Evolutionary conservation across 2,329 filamentous ascomycete species (phyloP).

Genomic region (Alternaria longipes): DNA sequence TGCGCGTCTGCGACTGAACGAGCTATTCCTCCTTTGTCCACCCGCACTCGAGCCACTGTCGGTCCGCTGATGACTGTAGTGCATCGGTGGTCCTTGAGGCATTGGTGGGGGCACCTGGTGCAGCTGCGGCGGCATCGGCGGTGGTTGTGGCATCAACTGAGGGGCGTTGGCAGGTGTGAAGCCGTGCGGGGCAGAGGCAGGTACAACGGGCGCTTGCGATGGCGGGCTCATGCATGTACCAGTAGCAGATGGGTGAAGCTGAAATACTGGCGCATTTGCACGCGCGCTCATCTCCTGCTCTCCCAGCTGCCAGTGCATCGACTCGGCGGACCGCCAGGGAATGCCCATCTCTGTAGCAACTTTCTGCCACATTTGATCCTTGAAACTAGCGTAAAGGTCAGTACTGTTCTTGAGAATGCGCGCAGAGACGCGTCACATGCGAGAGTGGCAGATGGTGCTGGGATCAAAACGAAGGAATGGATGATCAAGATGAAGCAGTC

Average conservation of each 20-base stretch:
- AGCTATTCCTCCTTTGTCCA: constrained; percentile 41
- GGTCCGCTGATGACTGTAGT: constrained; percentile 45
- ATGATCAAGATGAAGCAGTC: constrained; percentile 8
- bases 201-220: constrained; percentile 36
- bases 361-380: constrained; percentile 97
- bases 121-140: constrained; percentile 38
- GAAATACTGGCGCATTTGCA: constrained; percentile 88
- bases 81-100: constrained; percentile 34
- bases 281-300: constrained; percentile 93
- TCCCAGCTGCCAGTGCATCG: constrained; percentile 97
- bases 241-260: constrained; percentile 56
- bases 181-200: constrained; percentile 41
- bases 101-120: constrained; percentile 38
- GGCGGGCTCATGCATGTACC: constrained; percentile 43
- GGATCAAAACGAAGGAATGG: constrained; percentile 1
- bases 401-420: constrained; percentile 19
- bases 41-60: constrained; percentile 45
- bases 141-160: too few relatives aligned
- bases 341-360: constrained; percentile 94
- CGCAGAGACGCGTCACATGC: constrained; percentile 17
- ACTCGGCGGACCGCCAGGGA: constrained; percentile 94
- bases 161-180: constrained; percentile 53
- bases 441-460: neutral
- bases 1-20: constrained; percentile 46
- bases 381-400: constrained; percentile 72